These are phyloP conservation scores for Barnettozyma siamensis DNA, from an alignment of 805 yeast species.

Conservation along the genomic window DNA sequence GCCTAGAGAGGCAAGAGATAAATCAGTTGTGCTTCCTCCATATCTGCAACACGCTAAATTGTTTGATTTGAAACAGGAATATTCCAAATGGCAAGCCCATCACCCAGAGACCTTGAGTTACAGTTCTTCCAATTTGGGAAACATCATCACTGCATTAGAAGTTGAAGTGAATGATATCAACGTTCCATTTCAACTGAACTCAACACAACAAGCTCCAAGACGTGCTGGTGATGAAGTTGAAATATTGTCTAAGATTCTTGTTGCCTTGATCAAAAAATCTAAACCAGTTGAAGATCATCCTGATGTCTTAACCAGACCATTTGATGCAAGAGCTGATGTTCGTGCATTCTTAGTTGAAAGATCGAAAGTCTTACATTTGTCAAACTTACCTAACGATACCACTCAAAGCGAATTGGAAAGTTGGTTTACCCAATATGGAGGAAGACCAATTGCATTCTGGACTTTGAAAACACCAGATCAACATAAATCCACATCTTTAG, in stretches of 20 bases:
- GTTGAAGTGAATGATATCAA: constrained; percentile 18
- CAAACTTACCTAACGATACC: constrained; percentile 79
- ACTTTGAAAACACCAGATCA: constrained; percentile 61
- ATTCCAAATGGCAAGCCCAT: constrained; percentile 61
- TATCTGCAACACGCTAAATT: constrained; percentile 71
- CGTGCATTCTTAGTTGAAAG: constrained; percentile 61
- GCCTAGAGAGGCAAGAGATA: constrained; percentile 77
- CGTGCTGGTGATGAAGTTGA: constrained; percentile 43
- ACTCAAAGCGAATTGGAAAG: constrained; percentile 87
- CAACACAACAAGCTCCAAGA: constrained; percentile 25
- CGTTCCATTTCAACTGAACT: constrained; percentile 16
- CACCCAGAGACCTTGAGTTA: constrained; percentile 43
- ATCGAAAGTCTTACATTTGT: constrained; percentile 70
- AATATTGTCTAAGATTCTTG: constrained; percentile 39
- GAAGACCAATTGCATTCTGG: constrained; percentile 87
- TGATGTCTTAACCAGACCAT: constrained; percentile 61
- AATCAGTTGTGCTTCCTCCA: constrained; percentile 62
- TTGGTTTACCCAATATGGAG: constrained; percentile 87
- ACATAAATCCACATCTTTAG: constrained; percentile 51
- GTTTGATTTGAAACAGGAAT: constrained; percentile 74
- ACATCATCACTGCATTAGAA: constrained; percentile 26
- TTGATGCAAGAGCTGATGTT: constrained; percentile 71
- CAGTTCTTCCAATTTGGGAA: constrained; percentile 24
- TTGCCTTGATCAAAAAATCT: constrained; percentile 41
- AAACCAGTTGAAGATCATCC: constrained; percentile 44